Conservation (phyloP, 495 filamentous ascomycete species). For the Bathelium albidoporum region DNA sequence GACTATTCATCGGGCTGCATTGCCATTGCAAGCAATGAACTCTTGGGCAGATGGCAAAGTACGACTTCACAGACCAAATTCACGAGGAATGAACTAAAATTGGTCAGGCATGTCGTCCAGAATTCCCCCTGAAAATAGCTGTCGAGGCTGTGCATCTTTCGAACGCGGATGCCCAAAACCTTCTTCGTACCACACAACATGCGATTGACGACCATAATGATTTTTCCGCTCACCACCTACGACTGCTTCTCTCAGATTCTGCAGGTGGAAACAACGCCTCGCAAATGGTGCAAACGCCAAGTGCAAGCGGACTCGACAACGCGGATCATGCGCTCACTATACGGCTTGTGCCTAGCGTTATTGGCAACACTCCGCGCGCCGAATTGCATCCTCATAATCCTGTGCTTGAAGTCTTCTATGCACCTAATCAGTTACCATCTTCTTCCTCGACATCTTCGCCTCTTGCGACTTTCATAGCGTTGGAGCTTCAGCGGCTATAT, state of each 20-base stretch:
- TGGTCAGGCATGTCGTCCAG: constrained; percentile 67
- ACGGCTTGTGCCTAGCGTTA: neutral
- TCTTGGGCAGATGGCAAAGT: constrained; percentile 92
- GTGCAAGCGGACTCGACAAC: neutral
- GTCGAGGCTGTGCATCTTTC: constrained; percentile 61
- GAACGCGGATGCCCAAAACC: constrained; percentile 58
- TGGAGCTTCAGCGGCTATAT: constrained; percentile 68
- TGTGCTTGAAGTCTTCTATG: constrained; percentile 9
- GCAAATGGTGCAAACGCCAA: neutral
- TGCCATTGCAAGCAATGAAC: constrained; percentile 80
- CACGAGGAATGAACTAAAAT: constrained; percentile 2
- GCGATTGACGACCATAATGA: constrained; percentile 83
- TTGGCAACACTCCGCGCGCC: neutral
- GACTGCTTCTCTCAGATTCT: constrained; percentile 53
- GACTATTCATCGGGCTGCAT: constrained; percentile 74
- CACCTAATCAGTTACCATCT: constrained; percentile 36
- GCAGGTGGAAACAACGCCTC: constrained; percentile 5
- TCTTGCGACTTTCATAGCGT: constrained; percentile 71
- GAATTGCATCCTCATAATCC: neutral
- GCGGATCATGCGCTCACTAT: constrained; percentile 6
- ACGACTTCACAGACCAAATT: constrained; percentile 16
- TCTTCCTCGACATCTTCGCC: constrained; percentile 58
- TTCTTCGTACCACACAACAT: constrained; percentile 78
- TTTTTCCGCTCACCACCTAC: constrained; percentile 81
- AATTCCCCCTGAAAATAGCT: constrained; percentile 75